Evolutionary conservation across 148 eudicot species (phyloP), one percentile per base, ranked within the genome.

Genomic region (Rhododendron henanense): DNA sequence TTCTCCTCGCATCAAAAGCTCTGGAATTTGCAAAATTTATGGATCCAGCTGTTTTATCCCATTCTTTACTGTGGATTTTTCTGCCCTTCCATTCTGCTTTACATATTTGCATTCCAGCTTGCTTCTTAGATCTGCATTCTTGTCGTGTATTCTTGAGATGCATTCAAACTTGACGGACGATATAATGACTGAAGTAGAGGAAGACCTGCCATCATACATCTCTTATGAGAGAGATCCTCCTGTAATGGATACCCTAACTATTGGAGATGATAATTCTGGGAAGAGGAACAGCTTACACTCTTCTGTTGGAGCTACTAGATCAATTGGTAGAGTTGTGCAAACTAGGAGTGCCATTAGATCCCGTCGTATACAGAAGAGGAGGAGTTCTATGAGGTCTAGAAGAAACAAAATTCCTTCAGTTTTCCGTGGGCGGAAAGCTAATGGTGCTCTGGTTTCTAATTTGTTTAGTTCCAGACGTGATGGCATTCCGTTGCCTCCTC

Each of bases 331-430:
- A 82, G 84, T 50, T 88, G 80, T 89, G 14, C 92, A 85, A 41
- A 44, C 73, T 25, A 92, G 92, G 81, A 87, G 80, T 84, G 89
- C 90, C 28, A 81, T 90, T 61, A 82, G 55, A 71, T 81, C 92
- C 45, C 93, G 91, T 28, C 87, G 89, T 85, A 84, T 91, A 65
- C 92, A 91, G 37, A 94, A 93, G 91, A 90, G 91, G 91, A 90
- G 91, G 83, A 94, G 95, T 87, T 95, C 98, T 71, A 82, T 91
- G 87, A 91, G 94, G 86, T 91, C 91, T 55, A 90, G 93, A 77
- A 92, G 93, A 84, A 90, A 90, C 65, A 88, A 91, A 84, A 91
- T 87, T 37, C 89, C 94, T 41, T 88, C 90, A 28, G 79, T 41
- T 83, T 82, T 94, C 85, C 87, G 89, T 28, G 44, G 86, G 31